Conservation (phyloP, 768 basidiomycete genomes). For the Exsudoporus frostii region DNA sequence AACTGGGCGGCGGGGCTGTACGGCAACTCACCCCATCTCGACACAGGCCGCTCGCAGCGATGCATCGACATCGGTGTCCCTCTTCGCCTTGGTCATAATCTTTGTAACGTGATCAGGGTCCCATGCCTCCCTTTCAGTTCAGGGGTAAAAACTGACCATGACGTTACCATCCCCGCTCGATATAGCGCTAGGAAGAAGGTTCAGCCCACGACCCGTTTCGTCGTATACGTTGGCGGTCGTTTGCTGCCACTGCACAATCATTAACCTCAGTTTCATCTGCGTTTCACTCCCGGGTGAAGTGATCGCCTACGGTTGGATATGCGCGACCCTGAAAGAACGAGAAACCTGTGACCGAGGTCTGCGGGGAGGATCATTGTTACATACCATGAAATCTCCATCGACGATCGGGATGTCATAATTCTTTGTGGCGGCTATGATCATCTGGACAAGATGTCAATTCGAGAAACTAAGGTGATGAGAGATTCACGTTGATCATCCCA, state of each 20-base stretch:
- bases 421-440: conserved; percentile 34
- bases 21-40: conserved; percentile 43
- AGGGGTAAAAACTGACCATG: conserved; percentile 18
- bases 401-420: conserved; percentile 39
- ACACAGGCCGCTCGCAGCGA: conserved; percentile 46
- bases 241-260: conserved; percentile 25
- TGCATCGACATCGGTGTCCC: conserved; percentile 42
- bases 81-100: conserved; percentile 45
- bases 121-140: not conserved
- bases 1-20: not conserved
- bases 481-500: conserved; percentile 41
- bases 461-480: not conserved
- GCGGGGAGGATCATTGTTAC: conserved; percentile 3
- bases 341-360: conserved; percentile 1
- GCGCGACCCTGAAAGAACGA: conserved; percentile 34
- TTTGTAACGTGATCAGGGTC: conserved; percentile 17
- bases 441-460: conserved; percentile 24
- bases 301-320: conserved; percentile 28
- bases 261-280: not conserved
- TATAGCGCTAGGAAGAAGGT: conserved; percentile 34
- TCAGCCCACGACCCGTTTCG: conserved; percentile 20
- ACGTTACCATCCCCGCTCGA: conserved; percentile 40
- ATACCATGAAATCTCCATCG: conserved; percentile 45
- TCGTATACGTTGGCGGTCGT: conserved; percentile 33
- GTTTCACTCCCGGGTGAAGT: conserved; percentile 8